A percentile compares a stretch with the other conserved stretches of the same genome.
These are phyloP conservation scores for Fomitopsis pinicola DNA, from an alignment of 1,284 basidiomycete species.

Conservation along the genomic window DNA sequence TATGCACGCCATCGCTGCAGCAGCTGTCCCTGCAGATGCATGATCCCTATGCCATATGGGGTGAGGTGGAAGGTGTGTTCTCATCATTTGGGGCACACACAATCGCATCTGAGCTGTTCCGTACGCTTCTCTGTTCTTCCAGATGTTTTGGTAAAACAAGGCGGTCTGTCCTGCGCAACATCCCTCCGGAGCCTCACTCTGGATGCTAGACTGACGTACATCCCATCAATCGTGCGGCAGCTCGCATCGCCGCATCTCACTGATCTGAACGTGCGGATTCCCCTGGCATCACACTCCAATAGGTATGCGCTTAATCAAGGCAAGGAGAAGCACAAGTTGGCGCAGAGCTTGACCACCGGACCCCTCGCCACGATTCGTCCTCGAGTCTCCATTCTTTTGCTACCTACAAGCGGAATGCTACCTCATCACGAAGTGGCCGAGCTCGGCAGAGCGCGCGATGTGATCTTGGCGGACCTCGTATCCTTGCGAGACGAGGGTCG, in stretches of 20 bases:
- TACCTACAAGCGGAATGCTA: too few species aligned
- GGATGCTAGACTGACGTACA: neutral
- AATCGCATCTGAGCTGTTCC: neutral
- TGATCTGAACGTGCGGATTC: neutral
- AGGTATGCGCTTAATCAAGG: too few species aligned
- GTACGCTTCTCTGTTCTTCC: neutral
- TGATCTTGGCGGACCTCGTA: too few species aligned
- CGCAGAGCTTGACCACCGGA: too few species aligned
- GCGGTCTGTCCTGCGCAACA: neutral
- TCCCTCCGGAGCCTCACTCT: neutral
- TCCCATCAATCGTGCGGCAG: neutral
- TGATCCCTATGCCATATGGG: neutral
- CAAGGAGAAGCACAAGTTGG: too few species aligned
- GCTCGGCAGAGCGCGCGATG: too few species aligned
- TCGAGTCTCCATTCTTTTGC: too few species aligned
- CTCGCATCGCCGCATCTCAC: neutral
- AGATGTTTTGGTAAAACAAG: neutral
- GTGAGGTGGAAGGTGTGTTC: neutral
- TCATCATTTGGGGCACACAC: neutral
- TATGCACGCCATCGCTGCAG: neutral
- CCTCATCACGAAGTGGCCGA: too few species aligned
- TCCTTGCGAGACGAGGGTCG: too few species aligned
- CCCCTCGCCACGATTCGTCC: too few species aligned
- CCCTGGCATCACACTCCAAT: too few species aligned
- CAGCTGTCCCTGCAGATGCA: neutral